A percentile compares a stretch with the other conserved stretches of the same genome.
phyloP scores from a whole-genome alignment of 2,329 filamentous ascomycete genomes.

The Alternaria sp. region DNA sequence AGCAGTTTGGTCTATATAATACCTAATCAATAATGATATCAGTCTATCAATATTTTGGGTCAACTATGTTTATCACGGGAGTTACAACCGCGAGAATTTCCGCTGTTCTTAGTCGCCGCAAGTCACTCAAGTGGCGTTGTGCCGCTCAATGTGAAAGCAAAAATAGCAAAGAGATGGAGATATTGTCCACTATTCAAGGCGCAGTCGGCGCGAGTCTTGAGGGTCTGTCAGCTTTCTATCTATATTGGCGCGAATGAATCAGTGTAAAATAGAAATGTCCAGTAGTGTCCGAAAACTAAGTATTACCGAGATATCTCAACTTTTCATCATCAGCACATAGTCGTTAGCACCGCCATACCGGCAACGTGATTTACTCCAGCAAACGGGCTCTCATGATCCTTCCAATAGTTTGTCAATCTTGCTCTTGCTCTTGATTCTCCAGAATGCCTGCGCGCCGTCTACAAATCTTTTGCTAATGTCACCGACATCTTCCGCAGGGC shows the following conservation, averaged over 20 bases:
- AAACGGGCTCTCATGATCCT: constrained; percentile 44
- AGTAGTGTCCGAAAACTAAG: neutral
- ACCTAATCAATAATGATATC: neutral
- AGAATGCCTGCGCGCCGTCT: constrained; percentile 76
- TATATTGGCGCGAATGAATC: neutral
- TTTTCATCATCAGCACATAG: constrained; percentile 40
- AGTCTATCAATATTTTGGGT: neutral
- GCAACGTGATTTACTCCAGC: constrained; percentile 27
- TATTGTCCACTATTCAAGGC: neutral
- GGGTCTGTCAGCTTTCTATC: neutral
- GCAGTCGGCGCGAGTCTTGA: neutral
- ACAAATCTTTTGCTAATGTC: constrained; percentile 70
- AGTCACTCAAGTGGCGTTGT: neutral
- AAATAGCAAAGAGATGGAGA: neutral
- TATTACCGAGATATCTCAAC: neutral
- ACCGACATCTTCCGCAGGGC: constrained; percentile 74
- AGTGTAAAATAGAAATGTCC: neutral
- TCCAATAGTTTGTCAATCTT: constrained; percentile 70
- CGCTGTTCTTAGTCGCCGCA: neutral
- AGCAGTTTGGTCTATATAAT: neutral
- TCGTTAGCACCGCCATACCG: constrained; percentile 43
- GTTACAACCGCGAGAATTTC: neutral
- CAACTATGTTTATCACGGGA: neutral
- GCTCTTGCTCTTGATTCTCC: constrained; percentile 72
- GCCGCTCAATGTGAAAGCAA: neutral